A percentile compares a stretch with the other conserved stretches of the same genome.
phyloP scores from a whole-genome alignment of 2,329 filamentous ascomycete genomes.

The Fusarium miscanthi region DNA sequence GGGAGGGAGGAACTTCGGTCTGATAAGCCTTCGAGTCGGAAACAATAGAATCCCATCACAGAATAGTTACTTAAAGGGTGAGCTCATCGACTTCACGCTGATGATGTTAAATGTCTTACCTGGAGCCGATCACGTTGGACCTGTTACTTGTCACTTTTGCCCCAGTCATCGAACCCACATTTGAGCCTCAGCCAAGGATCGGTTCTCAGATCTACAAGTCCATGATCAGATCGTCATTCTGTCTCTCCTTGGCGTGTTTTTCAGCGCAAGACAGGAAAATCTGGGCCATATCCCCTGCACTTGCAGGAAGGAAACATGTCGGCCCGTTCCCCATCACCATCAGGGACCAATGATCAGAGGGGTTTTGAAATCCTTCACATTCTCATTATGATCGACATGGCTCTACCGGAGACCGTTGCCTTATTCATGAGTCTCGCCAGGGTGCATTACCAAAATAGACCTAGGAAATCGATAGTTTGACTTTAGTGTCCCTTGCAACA shows the following conservation, averaged over 20 bases:
- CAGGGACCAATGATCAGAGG: not conserved
- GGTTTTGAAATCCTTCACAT: constrained; percentile 3
- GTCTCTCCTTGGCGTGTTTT: not conserved
- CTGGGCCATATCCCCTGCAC: not conserved
- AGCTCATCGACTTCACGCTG: not conserved
- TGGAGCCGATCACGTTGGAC: not conserved
- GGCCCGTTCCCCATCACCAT: not conserved
- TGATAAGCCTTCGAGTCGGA: too few relatives aligned
- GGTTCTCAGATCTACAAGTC: not conserved
- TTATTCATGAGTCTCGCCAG: not conserved
- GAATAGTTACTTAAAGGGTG: accelerated
- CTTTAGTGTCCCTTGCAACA: not conserved
- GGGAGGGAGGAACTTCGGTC: too few relatives aligned
- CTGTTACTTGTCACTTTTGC: not conserved
- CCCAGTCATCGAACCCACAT: not conserved
- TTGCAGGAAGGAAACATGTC: not conserved
- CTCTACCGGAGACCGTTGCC: not conserved
- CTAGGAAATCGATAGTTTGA: constrained; percentile 16
- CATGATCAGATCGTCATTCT: not conserved
- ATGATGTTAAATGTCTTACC: not conserved
- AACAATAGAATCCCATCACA: accelerated
- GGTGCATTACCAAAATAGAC: not conserved
- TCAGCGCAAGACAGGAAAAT: not conserved
- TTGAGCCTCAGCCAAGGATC: not conserved
- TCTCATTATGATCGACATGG: constrained; percentile 5